These are phyloP conservation scores for Lasiodiplodia gonubiensis DNA, from an alignment of 2,329 filamentous ascomycete species.

Conservation along the genomic window DNA sequence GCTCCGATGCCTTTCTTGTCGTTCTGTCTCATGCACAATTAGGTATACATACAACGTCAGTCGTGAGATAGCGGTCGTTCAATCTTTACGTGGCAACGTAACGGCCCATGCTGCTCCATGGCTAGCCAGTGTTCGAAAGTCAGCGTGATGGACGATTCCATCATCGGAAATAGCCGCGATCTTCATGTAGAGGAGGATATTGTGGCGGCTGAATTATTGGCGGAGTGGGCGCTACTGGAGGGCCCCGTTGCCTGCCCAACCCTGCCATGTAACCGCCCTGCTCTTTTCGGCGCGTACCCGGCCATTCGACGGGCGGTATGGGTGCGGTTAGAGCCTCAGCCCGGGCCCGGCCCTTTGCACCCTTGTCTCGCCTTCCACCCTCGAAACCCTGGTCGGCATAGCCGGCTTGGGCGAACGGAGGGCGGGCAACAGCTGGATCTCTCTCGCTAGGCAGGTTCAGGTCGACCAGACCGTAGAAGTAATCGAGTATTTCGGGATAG, in stretches of 20 bases:
- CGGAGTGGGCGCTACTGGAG: conserved; percentile 44
- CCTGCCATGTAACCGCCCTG: conserved; percentile 31
- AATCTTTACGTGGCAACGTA: not conserved
- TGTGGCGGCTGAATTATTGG: conserved; percentile 32
- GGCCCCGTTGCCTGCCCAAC: conserved; percentile 37
- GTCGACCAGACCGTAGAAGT: conserved; percentile 75
- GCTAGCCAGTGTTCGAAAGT: not conserved
- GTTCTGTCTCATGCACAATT: not conserved
- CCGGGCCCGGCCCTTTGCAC: conserved; percentile 42
- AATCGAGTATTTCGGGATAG: conserved; percentile 80
- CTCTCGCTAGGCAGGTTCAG: conserved; percentile 67
- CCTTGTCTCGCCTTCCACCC: conserved; percentile 35
- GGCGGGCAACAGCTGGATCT: conserved; percentile 45
- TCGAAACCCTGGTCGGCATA: conserved; percentile 45
- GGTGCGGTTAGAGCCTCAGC: conserved; percentile 38
- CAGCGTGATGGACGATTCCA: not conserved
- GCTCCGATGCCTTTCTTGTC: not conserved
- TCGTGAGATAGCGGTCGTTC: not conserved
- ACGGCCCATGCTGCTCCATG: not conserved
- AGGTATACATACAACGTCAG: not conserved
- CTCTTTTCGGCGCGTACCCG: conserved; percentile 29
- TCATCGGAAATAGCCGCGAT: conserved; percentile 16
- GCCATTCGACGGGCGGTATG: conserved; percentile 31
- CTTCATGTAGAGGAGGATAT: conserved; percentile 16
- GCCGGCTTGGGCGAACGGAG: conserved; percentile 46